Evolutionary conservation across 2,329 filamentous ascomycete species (phyloP).

Genomic region (Epichloe coenophiala): DNA sequence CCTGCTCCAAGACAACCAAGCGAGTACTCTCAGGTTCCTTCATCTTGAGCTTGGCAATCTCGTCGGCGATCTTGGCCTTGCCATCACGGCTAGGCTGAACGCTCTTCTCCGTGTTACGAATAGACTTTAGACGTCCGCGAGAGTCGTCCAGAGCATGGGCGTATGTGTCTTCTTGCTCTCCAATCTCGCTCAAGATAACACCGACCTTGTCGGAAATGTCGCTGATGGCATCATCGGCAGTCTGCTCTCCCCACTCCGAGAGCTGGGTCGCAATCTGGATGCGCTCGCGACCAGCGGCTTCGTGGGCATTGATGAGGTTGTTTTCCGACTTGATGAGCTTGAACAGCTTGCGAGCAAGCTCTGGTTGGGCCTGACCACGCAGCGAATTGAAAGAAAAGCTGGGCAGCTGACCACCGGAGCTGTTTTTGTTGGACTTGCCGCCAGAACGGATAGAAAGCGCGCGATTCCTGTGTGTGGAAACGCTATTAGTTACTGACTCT

Average conservation of each 20-base stretch:
- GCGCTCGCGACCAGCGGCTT: slow-evolving; percentile 73
- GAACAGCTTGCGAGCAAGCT: slow-evolving; percentile 79
- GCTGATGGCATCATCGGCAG: slow-evolving; percentile 70
- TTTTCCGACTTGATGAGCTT: slow-evolving; percentile 93
- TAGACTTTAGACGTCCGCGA: slow-evolving; percentile 70
- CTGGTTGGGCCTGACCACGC: slow-evolving; percentile 71
- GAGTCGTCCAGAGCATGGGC: slow-evolving; percentile 80
- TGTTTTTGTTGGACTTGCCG: slow-evolving; percentile 34
- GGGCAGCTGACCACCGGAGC: slow-evolving; percentile 31
- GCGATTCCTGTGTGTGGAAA: slow-evolving; percentile 46
- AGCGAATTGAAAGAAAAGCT: slow-evolving; percentile 80
- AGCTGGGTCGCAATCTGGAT: slow-evolving; percentile 77
- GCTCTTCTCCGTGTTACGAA: slow-evolving; percentile 88
- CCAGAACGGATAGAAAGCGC: slow-evolving; percentile 60
- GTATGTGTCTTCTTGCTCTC: slow-evolving; percentile 83
- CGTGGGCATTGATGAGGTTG: slow-evolving; percentile 71
- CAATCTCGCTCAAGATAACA: slow-evolving; percentile 81
- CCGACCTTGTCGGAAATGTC: slow-evolving; percentile 94
- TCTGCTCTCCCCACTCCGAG: slow-evolving; percentile 92
- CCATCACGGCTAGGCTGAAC: slow-evolving; percentile 85
- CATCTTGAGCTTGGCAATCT: slow-evolving; percentile 81
- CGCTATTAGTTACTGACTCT: slow-evolving; percentile 16
- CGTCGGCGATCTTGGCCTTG: slow-evolving; percentile 78
- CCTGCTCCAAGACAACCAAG: slow-evolving; percentile 80
- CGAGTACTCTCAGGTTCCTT: slow-evolving; percentile 80